Evolutionary conservation across 805 yeast genomes (phyloP), one percentile per base, ranked within the genome.

Genomic region (Tetrapisispora iriomotensis): DNA sequence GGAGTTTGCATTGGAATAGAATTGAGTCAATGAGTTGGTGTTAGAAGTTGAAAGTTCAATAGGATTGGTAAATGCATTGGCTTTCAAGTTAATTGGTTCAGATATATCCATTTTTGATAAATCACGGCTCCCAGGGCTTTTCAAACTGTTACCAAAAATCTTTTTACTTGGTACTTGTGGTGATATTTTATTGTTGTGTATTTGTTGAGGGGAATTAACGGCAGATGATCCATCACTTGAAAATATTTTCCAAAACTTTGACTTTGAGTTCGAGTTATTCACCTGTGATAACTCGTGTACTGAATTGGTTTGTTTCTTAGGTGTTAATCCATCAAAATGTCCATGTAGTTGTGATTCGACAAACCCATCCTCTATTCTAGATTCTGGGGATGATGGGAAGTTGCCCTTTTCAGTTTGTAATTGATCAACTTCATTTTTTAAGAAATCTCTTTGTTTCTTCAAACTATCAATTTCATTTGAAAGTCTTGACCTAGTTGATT

Each of bases 391-490:
- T 8, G 25, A 3, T 34, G 27, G 22, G 6, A 39, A 6, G 12
- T 13, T 22, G 13, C 43, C 42, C 37, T 42, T 49, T 28, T 48
- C 47, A 14, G 15, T 30, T 30, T 40, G 48, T 30, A 72, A 48
- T 4, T 47, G 50, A 6, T 54, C 48, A 21, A 79, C 60, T 39
- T 78, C 84, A 14, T 48, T 44, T 34, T 59, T 61, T 37, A 85
- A 58, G 14, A 61, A 57, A 25, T 62, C 65, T 58, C 72, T 79
- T 34, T 71, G 70, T 0, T 49, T 43, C 23, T 61, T 67, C 45
- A 86, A 61, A 15, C 62, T 69, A 35, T 66, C 70, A 12, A 82
- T 66, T 29, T 81, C 86, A 31, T 61, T 64, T 17, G 63, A 41
- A 26, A 79, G 46, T 6, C 56, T 56, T 2, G 69, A 65, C 45